phyloP scores from a whole-genome alignment of 495 filamentous ascomycete genomes.

The Tuber melanosporum region DNA sequence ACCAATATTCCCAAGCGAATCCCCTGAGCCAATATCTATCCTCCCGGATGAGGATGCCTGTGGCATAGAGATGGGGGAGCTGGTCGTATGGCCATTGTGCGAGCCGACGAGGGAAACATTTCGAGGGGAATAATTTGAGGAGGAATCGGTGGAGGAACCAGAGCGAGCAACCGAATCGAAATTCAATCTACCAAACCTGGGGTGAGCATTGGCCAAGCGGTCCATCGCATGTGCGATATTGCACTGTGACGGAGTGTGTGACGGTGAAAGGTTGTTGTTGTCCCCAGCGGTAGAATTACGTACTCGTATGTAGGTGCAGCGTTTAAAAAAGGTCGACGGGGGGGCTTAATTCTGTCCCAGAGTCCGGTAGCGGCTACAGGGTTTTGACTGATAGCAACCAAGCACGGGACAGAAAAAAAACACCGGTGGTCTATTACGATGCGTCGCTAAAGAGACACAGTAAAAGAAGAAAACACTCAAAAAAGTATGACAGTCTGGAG shows the following conservation, averaged over 20 bases:
- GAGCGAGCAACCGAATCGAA: conserved; percentile 27
- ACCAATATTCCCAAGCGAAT: conserved; percentile 18
- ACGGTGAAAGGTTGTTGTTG: conserved; percentile 1
- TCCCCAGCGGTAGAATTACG: neutral
- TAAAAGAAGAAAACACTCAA: neutral
- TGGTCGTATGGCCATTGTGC: conserved; percentile 17
- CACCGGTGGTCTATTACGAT: conserved; percentile 1
- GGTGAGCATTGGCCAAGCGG: conserved; percentile 27
- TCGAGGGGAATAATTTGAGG: neutral
- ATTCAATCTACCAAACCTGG: conserved; percentile 30
- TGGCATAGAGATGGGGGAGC: conserved; percentile 17
- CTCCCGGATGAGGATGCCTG: conserved; percentile 27
- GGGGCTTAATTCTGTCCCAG: neutral
- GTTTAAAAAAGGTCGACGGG: conserved; percentile 1
- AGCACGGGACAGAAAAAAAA: neutral
- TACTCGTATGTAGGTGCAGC: neutral
- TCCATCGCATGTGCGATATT: conserved; percentile 36
- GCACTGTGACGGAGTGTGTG: conserved; percentile 16
- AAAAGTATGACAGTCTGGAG: neutral
- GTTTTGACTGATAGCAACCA: neutral
- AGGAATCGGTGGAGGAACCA: conserved; percentile 21
- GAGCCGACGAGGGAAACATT: conserved; percentile 9
- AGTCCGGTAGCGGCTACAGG: neutral
- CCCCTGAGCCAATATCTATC: conserved; percentile 19
- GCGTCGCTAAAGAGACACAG: neutral